A percentile compares a stretch with the other conserved stretches of the same genome.
Conservation (phyloP, 495 filamentous ascomycete species). For the Aspergillus affinis region DNA sequence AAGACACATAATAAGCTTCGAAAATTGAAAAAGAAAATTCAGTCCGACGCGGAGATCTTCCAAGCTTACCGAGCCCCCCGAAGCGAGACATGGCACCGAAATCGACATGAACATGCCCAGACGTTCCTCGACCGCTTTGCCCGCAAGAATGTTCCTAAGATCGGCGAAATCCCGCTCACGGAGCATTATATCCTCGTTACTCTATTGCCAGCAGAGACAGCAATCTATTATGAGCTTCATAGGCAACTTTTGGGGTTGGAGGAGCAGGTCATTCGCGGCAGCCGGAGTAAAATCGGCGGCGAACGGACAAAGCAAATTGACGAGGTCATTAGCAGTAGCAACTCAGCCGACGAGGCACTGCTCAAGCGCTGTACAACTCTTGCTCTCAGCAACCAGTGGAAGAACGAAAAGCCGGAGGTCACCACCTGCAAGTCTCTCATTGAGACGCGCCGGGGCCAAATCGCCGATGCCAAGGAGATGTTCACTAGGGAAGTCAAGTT, state of each 20-base stretch:
- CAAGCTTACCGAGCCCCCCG: conserved; percentile 40
- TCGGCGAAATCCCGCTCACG: conserved; percentile 40
- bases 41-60: conserved; percentile 47
- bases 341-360: conserved; percentile 44
- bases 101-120: conserved; percentile 50
- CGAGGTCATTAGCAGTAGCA: conserved; percentile 41
- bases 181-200: conserved; percentile 38
- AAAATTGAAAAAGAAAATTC: conserved; percentile 21
- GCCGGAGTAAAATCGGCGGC: conserved; percentile 31
- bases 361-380: conserved; percentile 46
- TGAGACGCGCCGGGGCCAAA: conserved; percentile 26
- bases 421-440: conserved; percentile 24
- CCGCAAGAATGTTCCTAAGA: conserved; percentile 50
- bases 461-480: conserved; percentile 30
- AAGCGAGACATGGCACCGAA: conserved; percentile 52
- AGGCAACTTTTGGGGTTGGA: conserved; percentile 43
- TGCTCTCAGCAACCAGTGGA: conserved; percentile 16
- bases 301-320: conserved; percentile 42
- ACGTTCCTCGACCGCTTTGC: conserved; percentile 53
- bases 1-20: conserved; percentile 36
- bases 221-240: conserved; percentile 49
- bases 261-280: conserved; percentile 35
- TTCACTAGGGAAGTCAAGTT: conserved; percentile 27
- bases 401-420: conserved; percentile 15
- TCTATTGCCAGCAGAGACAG: conserved; percentile 41